Percentiles rank a stretch among this genome's conserved stretches.
These are phyloP conservation scores for Psilocybe subaeruginosa DNA, from an alignment of 768 basidiomycete species.

Conservation along the genomic window DNA sequence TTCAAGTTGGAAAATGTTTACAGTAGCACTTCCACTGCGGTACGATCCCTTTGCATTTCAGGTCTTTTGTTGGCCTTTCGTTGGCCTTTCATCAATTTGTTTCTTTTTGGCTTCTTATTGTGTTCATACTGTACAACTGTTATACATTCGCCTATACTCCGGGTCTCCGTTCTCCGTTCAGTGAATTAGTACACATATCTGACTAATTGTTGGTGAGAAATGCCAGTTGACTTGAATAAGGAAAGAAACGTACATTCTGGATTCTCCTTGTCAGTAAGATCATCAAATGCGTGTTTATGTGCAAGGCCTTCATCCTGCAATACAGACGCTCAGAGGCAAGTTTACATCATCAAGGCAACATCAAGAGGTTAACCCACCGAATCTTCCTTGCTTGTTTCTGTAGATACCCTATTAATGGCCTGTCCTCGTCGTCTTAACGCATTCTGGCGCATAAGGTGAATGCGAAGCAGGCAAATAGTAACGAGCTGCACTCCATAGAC, in stretches of 20 bases:
- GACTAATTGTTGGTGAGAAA: slow-evolving; percentile 24
- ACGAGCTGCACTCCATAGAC: slow-evolving; percentile 47
- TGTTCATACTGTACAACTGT: neutral
- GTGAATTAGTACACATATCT: slow-evolving; percentile 36
- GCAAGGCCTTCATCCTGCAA: slow-evolving; percentile 31
- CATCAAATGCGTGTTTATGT: slow-evolving; percentile 48
- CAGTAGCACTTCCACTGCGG: too few species aligned
- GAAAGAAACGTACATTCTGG: slow-evolving; percentile 38
- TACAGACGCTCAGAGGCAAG: neutral
- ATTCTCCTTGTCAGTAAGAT: slow-evolving; percentile 53
- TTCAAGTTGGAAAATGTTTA: too few species aligned
- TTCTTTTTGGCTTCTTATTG: neutral
- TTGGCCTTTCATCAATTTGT: neutral
- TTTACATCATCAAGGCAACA: neutral
- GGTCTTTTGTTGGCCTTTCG: too few species aligned
- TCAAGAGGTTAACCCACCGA: slow-evolving; percentile 13
- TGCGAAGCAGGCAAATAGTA: slow-evolving; percentile 39
- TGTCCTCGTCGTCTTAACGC: slow-evolving; percentile 41
- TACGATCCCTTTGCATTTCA: too few species aligned
- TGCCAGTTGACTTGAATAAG: neutral
- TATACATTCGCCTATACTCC: neutral
- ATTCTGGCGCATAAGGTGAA: slow-evolving; percentile 45
- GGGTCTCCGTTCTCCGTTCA: too few species aligned
- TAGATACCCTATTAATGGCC: slow-evolving; percentile 25
- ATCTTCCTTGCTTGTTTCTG: slow-evolving; percentile 31